Evolutionary conservation across 805 yeast species (phyloP), one percentile per base, ranked within the genome.

Genomic region (Limtongia smithiae): DNA sequence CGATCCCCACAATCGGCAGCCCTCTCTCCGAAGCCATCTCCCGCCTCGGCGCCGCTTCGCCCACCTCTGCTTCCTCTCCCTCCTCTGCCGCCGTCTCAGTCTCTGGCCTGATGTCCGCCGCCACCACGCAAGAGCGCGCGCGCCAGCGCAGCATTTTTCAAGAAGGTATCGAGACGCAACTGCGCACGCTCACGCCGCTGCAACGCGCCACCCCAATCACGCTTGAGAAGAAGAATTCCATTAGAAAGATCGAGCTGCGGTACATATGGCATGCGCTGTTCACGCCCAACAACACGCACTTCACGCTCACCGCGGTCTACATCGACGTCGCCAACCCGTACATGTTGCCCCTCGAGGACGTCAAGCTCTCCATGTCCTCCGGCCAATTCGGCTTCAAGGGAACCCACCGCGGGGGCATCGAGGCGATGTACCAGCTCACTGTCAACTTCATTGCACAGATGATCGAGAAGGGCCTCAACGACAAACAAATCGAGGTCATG

Each of bases 371-470:
- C 20, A 70, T 86, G 43, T 78, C 87, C 6, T 83, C 96, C 0
- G 98, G 98, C 44, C 80, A 78, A 64, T 72, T 88, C 44, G 98
- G 97, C 2, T 91, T 89, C 73, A 78, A 88, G 62, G 88, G 89
- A 62, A 79, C 93, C 15, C 88, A 88, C 48, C 81, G 96, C 68
- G 87, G 94, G 41, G 95, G 88, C 67, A 87, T 86, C 63, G 98
- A 91, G 69, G 96, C 96, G 1, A 84, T 84, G 12, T 90, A 83
- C 73, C 96, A 89, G 66, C 83, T 91, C 8, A 72, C 89, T 14
- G 72, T 89, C 3, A 78, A 78, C 55, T 74, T 86, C 69, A 88
- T 91, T 68, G 76, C 81, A 54, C 66, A 75, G 57, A 85, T 91
- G 64, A 80, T 79, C 68, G 85, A 81, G 64, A 76, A 73, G 55